Conservation (phyloP, 2,329 filamentous ascomycete genomes). For the Exophiala sp. region DNA sequence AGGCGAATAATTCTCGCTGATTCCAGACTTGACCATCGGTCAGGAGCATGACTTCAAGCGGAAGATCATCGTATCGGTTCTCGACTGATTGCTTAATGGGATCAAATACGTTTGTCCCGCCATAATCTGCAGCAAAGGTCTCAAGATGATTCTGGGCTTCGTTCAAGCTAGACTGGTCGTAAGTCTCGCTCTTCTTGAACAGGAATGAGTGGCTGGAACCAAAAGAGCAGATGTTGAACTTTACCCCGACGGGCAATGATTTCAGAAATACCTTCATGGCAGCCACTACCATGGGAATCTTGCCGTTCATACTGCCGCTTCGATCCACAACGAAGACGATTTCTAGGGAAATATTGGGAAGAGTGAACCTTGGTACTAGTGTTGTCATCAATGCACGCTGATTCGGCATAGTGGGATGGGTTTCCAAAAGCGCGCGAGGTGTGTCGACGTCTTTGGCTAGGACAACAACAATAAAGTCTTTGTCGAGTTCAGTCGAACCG, state of each 20-base stretch:
- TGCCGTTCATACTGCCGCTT: constrained; percentile 58
- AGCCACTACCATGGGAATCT: constrained; percentile 47
- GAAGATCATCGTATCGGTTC: constrained; percentile 44
- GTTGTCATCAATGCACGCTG: constrained; percentile 68
- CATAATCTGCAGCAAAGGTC: constrained; percentile 45
- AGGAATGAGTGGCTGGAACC: constrained; percentile 47
- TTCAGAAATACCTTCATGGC: constrained; percentile 58
- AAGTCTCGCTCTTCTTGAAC: constrained; percentile 47
- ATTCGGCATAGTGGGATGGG: constrained; percentile 57
- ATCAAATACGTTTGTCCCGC: constrained; percentile 52
- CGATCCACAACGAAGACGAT: constrained; percentile 71
- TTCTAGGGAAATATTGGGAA: constrained; percentile 57
- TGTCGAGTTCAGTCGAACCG: constrained; percentile 52
- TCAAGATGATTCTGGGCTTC: constrained; percentile 44
- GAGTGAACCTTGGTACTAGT: constrained; percentile 65
- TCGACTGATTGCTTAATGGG: constrained; percentile 40
- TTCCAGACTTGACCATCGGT: constrained; percentile 56
- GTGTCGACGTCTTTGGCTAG: constrained; percentile 57
- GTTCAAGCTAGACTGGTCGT: constrained; percentile 45
- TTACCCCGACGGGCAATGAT: constrained; percentile 54
- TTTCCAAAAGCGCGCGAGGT: constrained; percentile 65
- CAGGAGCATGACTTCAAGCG: constrained; percentile 53
- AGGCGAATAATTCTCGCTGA: constrained; percentile 47
- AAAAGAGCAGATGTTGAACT: constrained; percentile 60
- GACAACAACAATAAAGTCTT: constrained; percentile 66